These are phyloP conservation scores for Globisporangium cylindrosporum DNA, from an alignment of 352 stramenopile species.

Conservation along the genomic window DNA sequence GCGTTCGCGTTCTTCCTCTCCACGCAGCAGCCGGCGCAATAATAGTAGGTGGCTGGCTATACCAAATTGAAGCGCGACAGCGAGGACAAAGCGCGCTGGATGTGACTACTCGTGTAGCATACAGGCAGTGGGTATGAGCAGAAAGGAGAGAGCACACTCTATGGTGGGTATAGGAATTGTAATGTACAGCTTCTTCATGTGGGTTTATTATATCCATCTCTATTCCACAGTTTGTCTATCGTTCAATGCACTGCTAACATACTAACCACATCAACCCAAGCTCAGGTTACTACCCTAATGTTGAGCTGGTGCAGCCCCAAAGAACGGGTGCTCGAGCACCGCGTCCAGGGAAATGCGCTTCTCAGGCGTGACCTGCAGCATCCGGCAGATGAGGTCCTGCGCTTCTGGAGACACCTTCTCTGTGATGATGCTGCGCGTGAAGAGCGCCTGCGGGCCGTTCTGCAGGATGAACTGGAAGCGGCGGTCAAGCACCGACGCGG, in stretches of 20 bases:
- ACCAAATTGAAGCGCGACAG: not conserved
- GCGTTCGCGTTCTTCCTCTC: conserved; percentile 66
- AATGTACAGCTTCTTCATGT: conserved; percentile 1
- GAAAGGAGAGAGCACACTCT: not conserved
- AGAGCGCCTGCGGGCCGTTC: conserved; percentile 17
- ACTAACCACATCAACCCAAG: not conserved
- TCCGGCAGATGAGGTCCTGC: conserved; percentile 38
- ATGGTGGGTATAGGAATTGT: not conserved
- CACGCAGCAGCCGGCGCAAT: conserved; percentile 33
- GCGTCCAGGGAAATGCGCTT: conserved; percentile 43
- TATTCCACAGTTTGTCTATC: not conserved
- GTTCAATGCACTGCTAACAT: not conserved
- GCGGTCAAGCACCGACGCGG: conserved; percentile 30
- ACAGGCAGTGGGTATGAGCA: not conserved
- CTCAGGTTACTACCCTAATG: not conserved
- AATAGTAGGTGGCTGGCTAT: not conserved
- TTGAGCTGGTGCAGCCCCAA: not conserved
- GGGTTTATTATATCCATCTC: not conserved
- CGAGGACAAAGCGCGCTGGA: not conserved
- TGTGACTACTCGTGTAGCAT: not conserved
- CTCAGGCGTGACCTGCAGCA: conserved; percentile 48
- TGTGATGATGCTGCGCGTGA: conserved; percentile 9
- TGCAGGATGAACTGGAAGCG: conserved; percentile 29
- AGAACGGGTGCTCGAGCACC: conserved; percentile 35
- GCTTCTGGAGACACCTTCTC: conserved; percentile 20